Base-by-base conservation (phyloP, 176 grass and related monocot species). In the Bolboschoenus planiculmis region DNA sequence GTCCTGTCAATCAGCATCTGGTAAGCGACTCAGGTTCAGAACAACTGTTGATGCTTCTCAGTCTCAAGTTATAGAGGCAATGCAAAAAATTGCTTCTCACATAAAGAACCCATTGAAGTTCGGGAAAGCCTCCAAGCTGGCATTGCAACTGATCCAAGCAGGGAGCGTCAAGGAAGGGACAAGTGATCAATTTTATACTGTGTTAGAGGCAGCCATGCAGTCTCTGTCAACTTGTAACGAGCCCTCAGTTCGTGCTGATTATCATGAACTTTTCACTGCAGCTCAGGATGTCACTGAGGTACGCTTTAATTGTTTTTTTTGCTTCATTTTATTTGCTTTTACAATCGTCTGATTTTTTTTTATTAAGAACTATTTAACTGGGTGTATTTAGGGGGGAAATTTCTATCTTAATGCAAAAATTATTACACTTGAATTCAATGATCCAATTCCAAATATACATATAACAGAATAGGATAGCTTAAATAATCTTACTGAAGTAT, bases 91-190 rank as follows among this genome's bases (percentile, higher is more conserved):
- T 86, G 81, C 92, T 36, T 95, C 89, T 29, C 96, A 98, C 61
- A 95, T 98, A 83, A 90, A 87, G 24, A 98, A 98, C 68, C 86
- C 85, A 85, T 92, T 87, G 2, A 98, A 98, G 79, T 98, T 98
- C 70, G 87, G 84, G 58, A 98, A 98, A 86, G 96, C 96, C 13
- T 98, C 96, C 10, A 98, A 98, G 71, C 72, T 98, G 61, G 92
- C 90, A 56, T 11, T 93, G 80, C 92, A 95, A 53, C 88, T 98
- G 72, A 91, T 95, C 26, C 90, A 93, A 47, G 82, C 96, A 20
- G 92, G 92, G 79, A 98, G 96, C 57, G 84, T 98, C 61, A 93
- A 98, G 51, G 71, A 86, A 65, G 96, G 87, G 85, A 98, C 92
- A 20, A 81, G 85, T 21, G 40, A 80, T 14, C 81, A 95, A 42